Evolutionary conservation across 495 filamentous ascomycete genomes (phyloP).

Genomic region (Penicillium robsamsonii): DNA sequence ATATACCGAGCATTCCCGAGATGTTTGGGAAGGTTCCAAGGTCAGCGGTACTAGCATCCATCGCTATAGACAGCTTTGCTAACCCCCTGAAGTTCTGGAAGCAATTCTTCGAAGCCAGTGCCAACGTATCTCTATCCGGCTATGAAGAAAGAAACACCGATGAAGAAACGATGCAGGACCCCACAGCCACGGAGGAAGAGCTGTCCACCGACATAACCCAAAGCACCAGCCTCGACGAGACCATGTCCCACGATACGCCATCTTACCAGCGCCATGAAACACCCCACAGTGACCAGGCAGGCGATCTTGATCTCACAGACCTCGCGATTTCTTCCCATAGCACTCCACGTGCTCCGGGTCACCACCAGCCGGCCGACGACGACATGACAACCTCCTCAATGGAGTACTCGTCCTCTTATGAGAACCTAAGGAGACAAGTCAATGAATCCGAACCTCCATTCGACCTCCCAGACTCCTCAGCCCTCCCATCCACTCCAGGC

Average conservation of each 20-base stretch:
- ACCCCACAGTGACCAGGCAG: conserved; percentile 37
- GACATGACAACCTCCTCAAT: conserved; percentile 58
- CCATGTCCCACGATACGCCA: conserved; percentile 36
- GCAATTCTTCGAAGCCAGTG: conserved; percentile 97
- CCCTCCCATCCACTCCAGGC: conserved; percentile 45
- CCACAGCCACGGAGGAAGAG: conserved; percentile 49
- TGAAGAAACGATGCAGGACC: conserved; percentile 46
- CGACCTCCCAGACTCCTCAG: conserved; percentile 43
- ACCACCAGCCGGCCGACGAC: conserved; percentile 42
- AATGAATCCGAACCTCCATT: conserved; percentile 29
- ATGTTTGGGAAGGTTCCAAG: conserved; percentile 97
- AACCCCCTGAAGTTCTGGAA: conserved; percentile 80
- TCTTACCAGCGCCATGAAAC: conserved; percentile 27
- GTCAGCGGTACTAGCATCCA: conserved; percentile 29
- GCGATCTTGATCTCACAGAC: conserved; percentile 51
- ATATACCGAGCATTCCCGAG: conserved; percentile 88
- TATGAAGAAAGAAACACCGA: conserved; percentile 77
- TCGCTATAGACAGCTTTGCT: conserved; percentile 1
- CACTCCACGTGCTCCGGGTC: conserved; percentile 52
- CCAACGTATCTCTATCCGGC: conserved; percentile 94
- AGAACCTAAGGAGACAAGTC: conserved; percentile 31
- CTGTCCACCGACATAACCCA: conserved; percentile 50
- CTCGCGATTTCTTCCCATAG: conserved; percentile 54
- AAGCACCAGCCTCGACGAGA: conserved; percentile 30
- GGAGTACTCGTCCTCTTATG: conserved; percentile 47